These are phyloP conservation scores for Dothidotthia symphoricarpi DNA, from an alignment of 2,329 filamentous ascomycete genomes.

Conservation along the genomic window DNA sequence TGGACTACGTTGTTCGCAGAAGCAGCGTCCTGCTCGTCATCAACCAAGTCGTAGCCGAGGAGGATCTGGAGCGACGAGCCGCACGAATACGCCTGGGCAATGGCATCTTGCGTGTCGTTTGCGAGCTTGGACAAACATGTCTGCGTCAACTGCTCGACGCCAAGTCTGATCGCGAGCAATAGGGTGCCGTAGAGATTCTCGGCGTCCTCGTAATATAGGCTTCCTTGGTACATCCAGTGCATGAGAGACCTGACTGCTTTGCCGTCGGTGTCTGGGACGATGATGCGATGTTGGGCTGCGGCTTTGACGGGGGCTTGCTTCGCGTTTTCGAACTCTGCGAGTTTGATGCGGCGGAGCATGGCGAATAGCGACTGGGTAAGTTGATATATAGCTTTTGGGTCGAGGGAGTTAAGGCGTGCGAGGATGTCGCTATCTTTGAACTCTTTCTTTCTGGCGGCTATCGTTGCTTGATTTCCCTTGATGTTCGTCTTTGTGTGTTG, in stretches of 20 bases:
- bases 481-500: slow-evolving; percentile 7
- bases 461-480: neutral
- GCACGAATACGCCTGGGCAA: slow-evolving; percentile 3
- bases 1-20: slow-evolving; percentile 4
- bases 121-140: slow-evolving; percentile 15
- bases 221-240: slow-evolving; percentile 18
- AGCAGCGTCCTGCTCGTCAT: neutral
- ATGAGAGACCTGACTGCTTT: slow-evolving; percentile 13
- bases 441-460: neutral
- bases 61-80: slow-evolving; percentile 9
- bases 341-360: slow-evolving; percentile 7
- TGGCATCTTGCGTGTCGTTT: slow-evolving; percentile 1
- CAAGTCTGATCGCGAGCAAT: slow-evolving; percentile 14
- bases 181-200: slow-evolving; percentile 18
- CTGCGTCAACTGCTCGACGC: slow-evolving; percentile 10
- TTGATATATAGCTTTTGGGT: slow-evolving; percentile 5
- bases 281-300: slow-evolving; percentile 17
- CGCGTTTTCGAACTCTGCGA: slow-evolving; percentile 7
- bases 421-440: slow-evolving; percentile 1
- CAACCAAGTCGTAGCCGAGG: neutral
- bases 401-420: slow-evolving; percentile 9
- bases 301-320: slow-evolving; percentile 7
- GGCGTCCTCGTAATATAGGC: slow-evolving; percentile 3
- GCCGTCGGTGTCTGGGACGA: slow-evolving; percentile 9
- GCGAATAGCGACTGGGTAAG: slow-evolving; percentile 6